Conservation (phyloP, 1,284 basidiomycete species). For the Malassezia dermatis region DNA sequence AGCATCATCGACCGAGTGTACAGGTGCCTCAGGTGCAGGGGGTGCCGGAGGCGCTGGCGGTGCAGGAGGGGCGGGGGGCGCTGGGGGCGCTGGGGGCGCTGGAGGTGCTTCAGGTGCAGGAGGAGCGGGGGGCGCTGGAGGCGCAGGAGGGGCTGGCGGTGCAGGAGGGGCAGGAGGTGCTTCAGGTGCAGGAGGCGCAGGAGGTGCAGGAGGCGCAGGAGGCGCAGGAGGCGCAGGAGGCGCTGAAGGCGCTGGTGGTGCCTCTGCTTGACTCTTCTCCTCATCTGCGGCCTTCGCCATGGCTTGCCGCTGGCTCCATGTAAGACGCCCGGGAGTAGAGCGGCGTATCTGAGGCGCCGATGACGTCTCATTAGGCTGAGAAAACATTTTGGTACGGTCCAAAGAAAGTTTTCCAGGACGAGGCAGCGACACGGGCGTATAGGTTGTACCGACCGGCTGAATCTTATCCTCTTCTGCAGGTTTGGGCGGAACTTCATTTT, state of each 20-base stretch:
- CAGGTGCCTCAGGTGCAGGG: constrained; percentile 20
- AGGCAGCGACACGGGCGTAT: constrained; percentile 39
- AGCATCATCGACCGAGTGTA: constrained; percentile 2
- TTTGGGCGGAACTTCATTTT: constrained; percentile 18
- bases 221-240: constrained; percentile 10
- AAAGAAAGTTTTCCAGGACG: constrained; percentile 44
- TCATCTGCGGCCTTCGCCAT: constrained; percentile 35
- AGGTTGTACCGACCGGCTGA: constrained; percentile 43
- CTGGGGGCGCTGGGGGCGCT: constrained; percentile 8
- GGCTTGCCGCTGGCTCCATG: constrained; percentile 46
- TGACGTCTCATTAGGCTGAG: constrained; percentile 17
- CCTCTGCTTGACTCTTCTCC: constrained; percentile 18
- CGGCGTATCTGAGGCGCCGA: constrained; percentile 22
- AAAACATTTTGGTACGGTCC: constrained; percentile 37
- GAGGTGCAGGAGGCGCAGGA: constrained; percentile 18
- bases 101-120: too few species aligned
- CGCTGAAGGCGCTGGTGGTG: neutral
- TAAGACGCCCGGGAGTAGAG: constrained; percentile 31
- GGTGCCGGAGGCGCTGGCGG: constrained; percentile 16
- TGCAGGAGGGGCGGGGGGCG: constrained; percentile 20
- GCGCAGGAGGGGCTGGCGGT: constrained; percentile 17
- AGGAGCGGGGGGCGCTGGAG: constrained; percentile 11
- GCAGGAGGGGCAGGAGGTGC: constrained; percentile 7
- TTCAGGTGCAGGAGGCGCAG: constrained; percentile 12
- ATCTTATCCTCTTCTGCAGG: constrained; percentile 41